These are phyloP conservation scores for Vinca minor DNA, from an alignment of 257 asterid species.

Conservation along the genomic window DNA sequence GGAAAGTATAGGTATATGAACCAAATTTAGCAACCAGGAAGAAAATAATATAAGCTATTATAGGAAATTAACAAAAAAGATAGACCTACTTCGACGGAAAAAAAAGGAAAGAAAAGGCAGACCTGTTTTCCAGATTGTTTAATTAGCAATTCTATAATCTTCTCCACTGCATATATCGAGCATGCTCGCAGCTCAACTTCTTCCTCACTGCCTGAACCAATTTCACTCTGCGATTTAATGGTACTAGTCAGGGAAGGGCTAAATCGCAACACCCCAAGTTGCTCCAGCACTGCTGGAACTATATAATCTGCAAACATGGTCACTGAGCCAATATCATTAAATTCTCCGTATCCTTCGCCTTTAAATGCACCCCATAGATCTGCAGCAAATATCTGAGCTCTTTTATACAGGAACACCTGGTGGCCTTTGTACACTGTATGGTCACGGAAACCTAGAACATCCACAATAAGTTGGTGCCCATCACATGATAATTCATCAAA, in stretches of 20 bases:
- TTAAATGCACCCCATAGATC: conserved; percentile 98
- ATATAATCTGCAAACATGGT: conserved; percentile 96
- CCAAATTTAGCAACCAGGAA: background rate
- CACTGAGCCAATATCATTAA: conserved; percentile 59
- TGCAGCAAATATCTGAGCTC: conserved; percentile 97
- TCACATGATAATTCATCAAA: background rate
- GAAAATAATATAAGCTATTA: background rate
- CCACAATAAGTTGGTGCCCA: conserved; percentile 2
- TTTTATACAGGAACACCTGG: conserved; percentile 90
- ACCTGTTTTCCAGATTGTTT: conserved; percentile 76
- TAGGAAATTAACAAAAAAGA: conserved; percentile 3
- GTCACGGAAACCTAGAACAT: conserved; percentile 75
- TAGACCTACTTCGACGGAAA: conserved; percentile 43
- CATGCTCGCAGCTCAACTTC: conserved; percentile 96
- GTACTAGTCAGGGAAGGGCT: conserved; percentile 40
- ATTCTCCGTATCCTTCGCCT: conserved; percentile 83
- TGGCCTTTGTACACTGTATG: conserved; percentile 90
- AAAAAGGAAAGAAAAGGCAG: conserved; percentile 12
- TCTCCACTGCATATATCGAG: conserved; percentile 84
- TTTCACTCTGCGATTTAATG: conserved; percentile 46
- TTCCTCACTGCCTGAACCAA: conserved; percentile 86
- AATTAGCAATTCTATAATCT: conserved; percentile 58
- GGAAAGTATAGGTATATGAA: too few species aligned
- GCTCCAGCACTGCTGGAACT: conserved; percentile 88
- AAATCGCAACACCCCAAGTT: conserved; percentile 80